Evolutionary conservation across 352 stramenopile species (phyloP).

Genomic region (Phytophthora podocarpi): DNA sequence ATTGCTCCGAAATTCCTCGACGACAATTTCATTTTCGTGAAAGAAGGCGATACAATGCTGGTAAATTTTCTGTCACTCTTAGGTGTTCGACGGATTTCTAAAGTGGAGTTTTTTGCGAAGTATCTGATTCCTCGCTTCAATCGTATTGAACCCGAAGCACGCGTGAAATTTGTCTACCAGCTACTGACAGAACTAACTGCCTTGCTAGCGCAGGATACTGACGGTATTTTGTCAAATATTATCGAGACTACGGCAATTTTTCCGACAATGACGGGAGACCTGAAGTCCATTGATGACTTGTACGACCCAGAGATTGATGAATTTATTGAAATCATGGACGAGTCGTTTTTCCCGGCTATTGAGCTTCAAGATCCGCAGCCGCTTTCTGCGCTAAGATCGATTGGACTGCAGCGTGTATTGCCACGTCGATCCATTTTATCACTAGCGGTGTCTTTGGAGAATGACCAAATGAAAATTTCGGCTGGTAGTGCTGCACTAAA

Average conservation of each 20-base stretch:
- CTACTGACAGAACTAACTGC: conserved; percentile 48
- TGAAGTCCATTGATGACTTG: conserved; percentile 64
- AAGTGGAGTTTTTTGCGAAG: conserved; percentile 54
- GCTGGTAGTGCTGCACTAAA: conserved; percentile 3
- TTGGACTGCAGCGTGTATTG: conserved; percentile 71
- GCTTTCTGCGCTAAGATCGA: conserved; percentile 57
- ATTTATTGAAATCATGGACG: conserved; percentile 72
- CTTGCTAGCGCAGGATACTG: conserved; percentile 46
- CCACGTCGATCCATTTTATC: conserved; percentile 67
- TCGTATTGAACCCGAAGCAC: conserved; percentile 27
- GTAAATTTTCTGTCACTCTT: conserved; percentile 39
- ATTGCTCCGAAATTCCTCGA: conserved; percentile 55
- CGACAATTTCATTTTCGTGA: conserved; percentile 54
- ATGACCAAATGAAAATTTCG: conserved; percentile 47
- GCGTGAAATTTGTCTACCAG: conserved; percentile 49
- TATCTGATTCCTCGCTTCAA: conserved; percentile 59
- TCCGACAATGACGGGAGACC: conserved; percentile 53
- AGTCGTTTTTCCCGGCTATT: conserved; percentile 64
- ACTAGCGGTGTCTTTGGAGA: conserved; percentile 65
- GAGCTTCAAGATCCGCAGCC: conserved; percentile 63
- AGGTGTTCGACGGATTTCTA: conserved; percentile 43
- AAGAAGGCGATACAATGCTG: conserved; percentile 41
- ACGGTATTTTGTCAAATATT: conserved; percentile 46
- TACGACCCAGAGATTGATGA: conserved; percentile 79
- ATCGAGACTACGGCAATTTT: conserved; percentile 65